Evolutionary conservation across 2,329 filamentous ascomycete species (phyloP), one percentile per base, ranked within the genome.

Genomic region (Talaromyces albobiverticillius): DNA sequence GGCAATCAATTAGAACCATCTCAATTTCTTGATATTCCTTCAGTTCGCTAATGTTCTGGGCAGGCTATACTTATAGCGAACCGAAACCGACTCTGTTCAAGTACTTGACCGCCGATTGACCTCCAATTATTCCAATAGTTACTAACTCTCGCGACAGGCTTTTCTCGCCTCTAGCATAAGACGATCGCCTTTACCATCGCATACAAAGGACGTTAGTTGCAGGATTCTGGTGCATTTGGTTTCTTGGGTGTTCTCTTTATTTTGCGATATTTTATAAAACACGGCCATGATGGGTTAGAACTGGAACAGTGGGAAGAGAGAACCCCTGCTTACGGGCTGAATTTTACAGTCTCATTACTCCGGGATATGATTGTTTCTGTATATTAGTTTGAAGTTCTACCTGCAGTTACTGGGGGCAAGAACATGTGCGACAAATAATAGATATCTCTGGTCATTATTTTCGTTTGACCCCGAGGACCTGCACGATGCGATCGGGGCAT

Each of bases 51-150:
- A 47, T 6, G 22, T 55, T 18, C 55, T 56, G n/a, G n/a, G 59
- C 67, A 94, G 89, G 93, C 65, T 97, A 96, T 79, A 95, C 93
- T 53, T 88, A 89, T 73, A 97, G 92, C 80, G 88, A 93, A 73
- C 94, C 94, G 38, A 85, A 89, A 71, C 94, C 94, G 53, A 87
- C 90, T 43, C 71, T 89, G 64, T 87, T 89, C 76, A 84, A 84
- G 86, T 88, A 75, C 51, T 61, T 61, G 62, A 58, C 41, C 45
- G 26, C 9, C 67, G 81, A 31, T 20, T 6, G 64, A 41, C 47
- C 23, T 38, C 18, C 32, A 32, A 22, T 43, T 51, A 25, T 23
- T 40, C 26, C 4, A 40, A 23, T 46, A 47, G 20, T 26, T 43
- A 55, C 60, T 66, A 61, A 62, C 50, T 23, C 18, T 40, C 38